These are phyloP conservation scores for Suillus variegatus DNA, from an alignment of 768 basidiomycete species.

Conservation along the genomic window DNA sequence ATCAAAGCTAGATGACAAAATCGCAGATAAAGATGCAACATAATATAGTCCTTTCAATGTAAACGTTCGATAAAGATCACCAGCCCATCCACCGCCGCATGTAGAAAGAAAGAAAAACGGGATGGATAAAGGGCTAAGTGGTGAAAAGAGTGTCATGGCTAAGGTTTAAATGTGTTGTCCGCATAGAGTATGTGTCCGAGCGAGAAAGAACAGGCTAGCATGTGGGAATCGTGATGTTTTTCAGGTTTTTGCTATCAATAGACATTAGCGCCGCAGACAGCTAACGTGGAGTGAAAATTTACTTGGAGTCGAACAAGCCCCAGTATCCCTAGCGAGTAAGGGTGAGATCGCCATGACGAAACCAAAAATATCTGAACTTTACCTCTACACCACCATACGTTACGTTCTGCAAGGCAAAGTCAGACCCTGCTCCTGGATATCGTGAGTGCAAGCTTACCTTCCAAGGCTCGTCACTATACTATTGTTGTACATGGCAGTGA, in stretches of 20 bases:
- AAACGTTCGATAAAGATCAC: neutral
- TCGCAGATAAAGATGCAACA: slow-evolving; percentile 3
- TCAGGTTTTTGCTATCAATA: slow-evolving; percentile 63
- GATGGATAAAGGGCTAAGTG: neutral
- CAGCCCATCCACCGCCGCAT: neutral
- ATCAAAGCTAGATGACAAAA: neutral
- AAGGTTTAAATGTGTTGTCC: neutral
- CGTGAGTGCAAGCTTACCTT: slow-evolving; percentile 47
- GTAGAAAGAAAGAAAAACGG: neutral
- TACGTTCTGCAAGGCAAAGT: slow-evolving; percentile 39
- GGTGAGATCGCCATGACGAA: slow-evolving; percentile 6
- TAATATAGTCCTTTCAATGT: neutral
- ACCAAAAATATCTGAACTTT: slow-evolving; percentile 14
- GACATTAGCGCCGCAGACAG: slow-evolving; percentile 14
- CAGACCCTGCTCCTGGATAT: slow-evolving; percentile 6
- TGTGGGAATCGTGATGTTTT: slow-evolving; percentile 65
- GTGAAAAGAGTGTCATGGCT: neutral
- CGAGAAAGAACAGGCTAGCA: slow-evolving; percentile 35
- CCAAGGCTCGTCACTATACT: slow-evolving; percentile 83
- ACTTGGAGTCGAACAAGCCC: slow-evolving; percentile 69
- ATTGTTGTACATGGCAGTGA: neutral
- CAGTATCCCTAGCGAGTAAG: slow-evolving; percentile 45
- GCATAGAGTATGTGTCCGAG: neutral
- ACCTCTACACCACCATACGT: slow-evolving; percentile 82
- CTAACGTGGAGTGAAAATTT: slow-evolving; percentile 19